Base-by-base conservation (phyloP, 768 basidiomycete species). In the Mycena galopus region DNA sequence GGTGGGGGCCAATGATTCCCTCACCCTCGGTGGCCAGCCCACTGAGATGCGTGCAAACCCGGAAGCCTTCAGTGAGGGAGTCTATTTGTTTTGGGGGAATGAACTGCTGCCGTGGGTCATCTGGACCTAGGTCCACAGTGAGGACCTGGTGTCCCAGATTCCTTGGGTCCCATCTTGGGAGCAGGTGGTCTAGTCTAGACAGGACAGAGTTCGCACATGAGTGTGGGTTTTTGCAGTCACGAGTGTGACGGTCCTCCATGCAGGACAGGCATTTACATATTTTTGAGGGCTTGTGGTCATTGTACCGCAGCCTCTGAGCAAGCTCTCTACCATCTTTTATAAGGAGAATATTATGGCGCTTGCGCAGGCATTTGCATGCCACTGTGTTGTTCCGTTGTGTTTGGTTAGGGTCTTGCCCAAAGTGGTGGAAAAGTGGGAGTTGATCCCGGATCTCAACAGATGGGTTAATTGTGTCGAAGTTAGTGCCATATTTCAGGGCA, bases 91-190 rank as follows among this genome's bases (percentile, higher is more conserved):
- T 25, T 27, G 50, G 50, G 2, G 50, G n/a, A 23, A 23, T 23
- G 50, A 51, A 51, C 6, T 8, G 1, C 23, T 4, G 4, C 4
- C 8, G 1, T 58, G 32, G 12, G 9, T 35, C 56, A 6, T 58
- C 19, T 10, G 21, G n/a, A n/a, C n/a, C n/a, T n/a, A n/a, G 11
- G 16, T n/a, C 21, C 4, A 21, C 30, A 2, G n/a, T 7, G 2
- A 19, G 3, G 16, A 21, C 21, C 1, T n/a, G 9, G 12, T 21
- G 3, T 10, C 2, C 6, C 12, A 8, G 30, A 4, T 8, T 11
- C 32, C 56, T 58, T 3, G 56, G 56, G 56, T 58, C 56, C 56
- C 56, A n/a, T n/a, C n/a, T n/a, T n/a, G n/a, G n/a, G n/a, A n/a
- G n/a, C n/a, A n/a, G n/a, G n/a, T n/a, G n/a, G 56, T 19, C 30